Base-by-base conservation (phyloP, 768 basidiomycete species). In the Postia placenta region DNA sequence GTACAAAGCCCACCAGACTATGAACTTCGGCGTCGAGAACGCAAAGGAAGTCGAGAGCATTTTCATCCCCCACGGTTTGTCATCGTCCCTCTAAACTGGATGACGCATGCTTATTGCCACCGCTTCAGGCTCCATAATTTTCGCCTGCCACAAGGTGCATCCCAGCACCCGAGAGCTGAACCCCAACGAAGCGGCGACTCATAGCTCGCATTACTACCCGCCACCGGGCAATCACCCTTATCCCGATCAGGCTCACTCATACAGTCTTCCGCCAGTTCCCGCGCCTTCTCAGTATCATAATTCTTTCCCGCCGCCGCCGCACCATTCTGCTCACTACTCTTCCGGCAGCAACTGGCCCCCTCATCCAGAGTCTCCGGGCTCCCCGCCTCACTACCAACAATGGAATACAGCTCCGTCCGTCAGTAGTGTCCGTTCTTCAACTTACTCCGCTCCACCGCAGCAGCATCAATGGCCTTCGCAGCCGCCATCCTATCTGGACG, bases 61-160 rank as follows among this genome's bases (percentile, higher is more conserved):
- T 54, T 92, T 87, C 67, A 89, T 91, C 67, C 89, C 90, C 64
- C 87, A 92, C 79, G 89, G 89, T 85, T 64, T 58, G 45, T 49
- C 39, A 37, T 45, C 45, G 50, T 42, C 47, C 58, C 42, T 52
- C 63, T 49, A 48, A 54, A 50, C 47, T 25, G 45, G 40, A 41
- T 14, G 27, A 43, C 33, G 33, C 37, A 42, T 36, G 46, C 49
- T 56, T 24, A 48, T 40, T 24, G 27, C 37, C 41, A 47, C 28
- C 48, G 53, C 45, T 51, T 26, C 64, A 84, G 82, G 81, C 52
- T 73, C 74, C 60, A 76, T 86, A 57, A 84, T 85, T 60, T 84
- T 86, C 64, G 82, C 83, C 41, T 85, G 82, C 71, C 83, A 85
- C 70, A 81, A 82, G 67, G 73, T 81, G 56, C 72, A 70, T 65